Conservation (phyloP, 306 rosid species). For the Ochetophila trinervis region DNA sequence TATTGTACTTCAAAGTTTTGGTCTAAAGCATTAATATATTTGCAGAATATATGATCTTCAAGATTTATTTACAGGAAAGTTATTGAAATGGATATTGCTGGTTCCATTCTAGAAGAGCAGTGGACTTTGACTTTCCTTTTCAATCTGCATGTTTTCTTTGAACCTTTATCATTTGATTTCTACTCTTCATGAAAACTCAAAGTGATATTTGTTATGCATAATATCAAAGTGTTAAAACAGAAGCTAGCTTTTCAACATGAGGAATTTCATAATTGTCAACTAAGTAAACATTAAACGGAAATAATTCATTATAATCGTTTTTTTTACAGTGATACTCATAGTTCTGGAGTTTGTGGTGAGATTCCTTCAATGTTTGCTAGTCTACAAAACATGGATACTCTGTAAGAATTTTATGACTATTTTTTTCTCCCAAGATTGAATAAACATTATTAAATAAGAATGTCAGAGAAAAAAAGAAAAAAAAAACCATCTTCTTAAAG, state of each 20-base stretch:
- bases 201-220: too few species aligned
- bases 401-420: conserved; percentile 48
- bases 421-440: background rate
- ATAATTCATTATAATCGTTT: conserved; percentile 8
- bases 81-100: conserved; percentile 32
- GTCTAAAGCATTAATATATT: too few species aligned
- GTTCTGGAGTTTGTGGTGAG: conserved; percentile 72
- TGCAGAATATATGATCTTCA: too few species aligned
- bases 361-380: conserved; percentile 67
- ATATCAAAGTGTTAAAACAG: too few species aligned
- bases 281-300: too few species aligned
- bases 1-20: too few species aligned
- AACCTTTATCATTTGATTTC: background rate
- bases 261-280: background rate
- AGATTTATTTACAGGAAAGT: conserved; percentile 48
- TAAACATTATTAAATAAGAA: background rate
- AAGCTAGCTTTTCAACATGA: too few species aligned
- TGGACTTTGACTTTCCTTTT: conserved; percentile 66
- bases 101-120: conserved; percentile 62
- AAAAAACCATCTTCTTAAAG: background rate
- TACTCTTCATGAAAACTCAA: too few species aligned
- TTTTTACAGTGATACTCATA: conserved; percentile 55
- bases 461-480: background rate
- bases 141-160: conserved; percentile 52
- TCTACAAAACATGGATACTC: conserved; percentile 34